Evolutionary conservation across 1,284 basidiomycete species (phyloP).

Genomic region (Hemileia vastatrix): DNA sequence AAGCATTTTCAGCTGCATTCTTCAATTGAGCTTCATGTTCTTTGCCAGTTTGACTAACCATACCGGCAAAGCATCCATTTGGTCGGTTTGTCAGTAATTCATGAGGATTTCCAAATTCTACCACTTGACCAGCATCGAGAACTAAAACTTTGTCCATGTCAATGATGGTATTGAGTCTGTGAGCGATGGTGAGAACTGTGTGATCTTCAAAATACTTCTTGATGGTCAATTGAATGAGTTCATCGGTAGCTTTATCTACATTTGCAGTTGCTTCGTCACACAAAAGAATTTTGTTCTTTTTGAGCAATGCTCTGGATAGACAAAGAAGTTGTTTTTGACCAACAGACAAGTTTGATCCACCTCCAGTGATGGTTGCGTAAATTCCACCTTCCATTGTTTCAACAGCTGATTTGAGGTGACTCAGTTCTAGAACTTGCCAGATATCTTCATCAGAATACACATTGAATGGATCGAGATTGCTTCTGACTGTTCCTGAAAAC

Average conservation of each 20-base stretch:
- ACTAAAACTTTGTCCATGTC: no score
- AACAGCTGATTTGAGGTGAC: not conserved
- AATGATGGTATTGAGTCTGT: no score
- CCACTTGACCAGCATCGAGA: slow-evolving; percentile 35
- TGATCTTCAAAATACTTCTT: not conserved
- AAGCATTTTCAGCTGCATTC: no score
- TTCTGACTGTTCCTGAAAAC: slow-evolving; percentile 58
- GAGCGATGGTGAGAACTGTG: not conserved
- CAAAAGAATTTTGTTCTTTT: slow-evolving; percentile 50
- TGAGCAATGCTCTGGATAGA: slow-evolving; percentile 50
- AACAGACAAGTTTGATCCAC: no score
- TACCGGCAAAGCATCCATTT: no score
- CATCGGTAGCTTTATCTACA: not conserved
- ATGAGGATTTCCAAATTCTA: slow-evolving; percentile 33
- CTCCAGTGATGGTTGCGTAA: no score
- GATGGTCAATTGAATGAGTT: no score
- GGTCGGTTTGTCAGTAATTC: no score
- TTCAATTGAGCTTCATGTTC: no score
- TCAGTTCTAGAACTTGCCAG: slow-evolving; percentile 36
- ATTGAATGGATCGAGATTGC: slow-evolving; percentile 64
- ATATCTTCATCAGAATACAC: slow-evolving; percentile 48
- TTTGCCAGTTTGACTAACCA: no score
- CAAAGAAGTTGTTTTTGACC: no score
- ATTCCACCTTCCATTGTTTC: not conserved
- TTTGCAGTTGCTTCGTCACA: slow-evolving; percentile 53